Percentiles rank a stretch among this genome's conserved stretches.
phyloP scores from a whole-genome alignment of 2,329 filamentous ascomycete species.

The Beauveria medogensis region DNA sequence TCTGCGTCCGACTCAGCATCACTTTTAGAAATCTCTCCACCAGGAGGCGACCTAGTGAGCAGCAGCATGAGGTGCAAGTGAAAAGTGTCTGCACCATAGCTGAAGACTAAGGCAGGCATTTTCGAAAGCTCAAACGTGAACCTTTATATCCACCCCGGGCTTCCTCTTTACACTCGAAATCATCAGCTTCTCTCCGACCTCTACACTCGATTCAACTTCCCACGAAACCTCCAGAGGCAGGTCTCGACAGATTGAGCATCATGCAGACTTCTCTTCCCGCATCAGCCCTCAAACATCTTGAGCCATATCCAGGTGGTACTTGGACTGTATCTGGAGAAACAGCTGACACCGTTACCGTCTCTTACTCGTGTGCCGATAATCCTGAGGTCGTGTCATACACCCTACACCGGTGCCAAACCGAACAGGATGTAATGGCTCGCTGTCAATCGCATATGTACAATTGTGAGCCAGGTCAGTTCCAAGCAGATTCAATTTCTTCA shows the following conservation, averaged over 20 bases:
- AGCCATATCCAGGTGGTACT: background rate
- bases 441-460: background rate
- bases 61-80: background rate
- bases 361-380: background rate
- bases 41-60: background rate
- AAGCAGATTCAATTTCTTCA: background rate
- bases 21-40: background rate
- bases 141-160: background rate
- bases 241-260: background rate
- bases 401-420: background rate
- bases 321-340: slow-evolving; percentile 1
- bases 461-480: background rate
- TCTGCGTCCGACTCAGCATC: background rate
- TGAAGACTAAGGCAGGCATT: background rate
- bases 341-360: background rate
- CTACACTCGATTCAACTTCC: background rate
- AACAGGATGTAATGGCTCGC: background rate
- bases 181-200: background rate
- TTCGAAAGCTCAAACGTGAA: background rate
- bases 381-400: background rate
- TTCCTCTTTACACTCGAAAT: background rate
- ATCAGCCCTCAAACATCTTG: slow-evolving; percentile 4
- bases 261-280: background rate
- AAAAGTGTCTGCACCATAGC: background rate
- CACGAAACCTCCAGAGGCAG: background rate